A percentile compares a stretch with the other conserved stretches of the same genome.
phyloP scores from a whole-genome alignment of 306 rosid genomes.

The Mucuna pruriens region DNA sequence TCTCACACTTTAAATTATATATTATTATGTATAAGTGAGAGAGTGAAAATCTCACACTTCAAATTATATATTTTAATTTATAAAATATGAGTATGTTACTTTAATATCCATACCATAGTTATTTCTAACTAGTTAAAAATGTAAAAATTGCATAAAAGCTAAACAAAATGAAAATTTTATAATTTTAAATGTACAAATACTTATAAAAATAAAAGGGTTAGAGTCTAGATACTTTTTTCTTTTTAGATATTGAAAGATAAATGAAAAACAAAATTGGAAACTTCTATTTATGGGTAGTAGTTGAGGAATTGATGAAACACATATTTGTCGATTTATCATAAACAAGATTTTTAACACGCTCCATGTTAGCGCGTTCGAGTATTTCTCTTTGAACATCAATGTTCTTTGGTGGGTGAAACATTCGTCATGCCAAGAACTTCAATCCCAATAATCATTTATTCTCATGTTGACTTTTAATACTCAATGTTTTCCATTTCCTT shows the following conservation, averaged over 20 bases:
- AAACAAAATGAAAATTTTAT: not conserved
- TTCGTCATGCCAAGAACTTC: constrained; percentile 1
- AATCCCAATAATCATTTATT: not conserved
- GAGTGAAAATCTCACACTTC: no score
- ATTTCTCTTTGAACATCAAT: constrained; percentile 37
- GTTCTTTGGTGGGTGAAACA: constrained; percentile 40
- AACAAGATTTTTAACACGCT: constrained; percentile 38
- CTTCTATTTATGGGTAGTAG: constrained; percentile 30
- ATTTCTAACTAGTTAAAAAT: no score
- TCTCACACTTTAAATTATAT: no score
- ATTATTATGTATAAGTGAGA: no score
- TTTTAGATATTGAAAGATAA: not conserved
- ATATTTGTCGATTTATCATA: constrained; percentile 16
- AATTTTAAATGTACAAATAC: not conserved
- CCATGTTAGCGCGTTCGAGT: constrained; percentile 39
- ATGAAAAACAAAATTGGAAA: not conserved
- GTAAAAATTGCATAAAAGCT: no score
- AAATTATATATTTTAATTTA: no score
- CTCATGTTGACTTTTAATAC: constrained; percentile 15
- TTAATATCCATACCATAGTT: no score
- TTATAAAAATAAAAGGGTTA: not conserved
- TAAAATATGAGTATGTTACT: no score
- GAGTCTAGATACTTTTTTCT: not conserved
- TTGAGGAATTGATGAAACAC: constrained; percentile 8
- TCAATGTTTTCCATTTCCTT: not conserved